Evolutionary conservation across 192 early-diverging fungal species (phyloP).

Genomic region (Coemansia sp.): DNA sequence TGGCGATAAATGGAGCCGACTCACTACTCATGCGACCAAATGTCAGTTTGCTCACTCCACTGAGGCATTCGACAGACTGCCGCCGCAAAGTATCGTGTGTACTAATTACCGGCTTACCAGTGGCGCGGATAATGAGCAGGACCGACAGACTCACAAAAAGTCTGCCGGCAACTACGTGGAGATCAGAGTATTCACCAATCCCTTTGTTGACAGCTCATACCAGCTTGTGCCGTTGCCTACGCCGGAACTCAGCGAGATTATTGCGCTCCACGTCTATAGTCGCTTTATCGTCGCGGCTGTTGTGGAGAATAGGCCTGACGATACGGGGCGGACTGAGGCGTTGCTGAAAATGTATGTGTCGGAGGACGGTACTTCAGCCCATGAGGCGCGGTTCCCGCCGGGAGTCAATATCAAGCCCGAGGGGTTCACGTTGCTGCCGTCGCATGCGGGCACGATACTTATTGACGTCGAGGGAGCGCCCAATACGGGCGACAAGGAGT

Average conservation of each 20-base stretch:
- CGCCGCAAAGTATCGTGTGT: constrained; percentile 76
- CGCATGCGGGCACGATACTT: constrained; percentile 73
- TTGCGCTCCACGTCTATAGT: constrained; percentile 34
- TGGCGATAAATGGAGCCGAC: constrained; percentile 67
- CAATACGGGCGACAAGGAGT: constrained; percentile 39
- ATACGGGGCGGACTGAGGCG: constrained; percentile 17
- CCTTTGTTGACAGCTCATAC: constrained; percentile 19
- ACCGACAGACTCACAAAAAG: constrained; percentile 23
- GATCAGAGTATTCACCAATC: constrained; percentile 57
- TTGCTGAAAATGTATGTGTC: constrained; percentile 71
- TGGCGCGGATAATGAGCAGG: constrained; percentile 53
- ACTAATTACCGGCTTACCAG: constrained; percentile 61
- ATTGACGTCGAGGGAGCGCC: constrained; percentile 72
- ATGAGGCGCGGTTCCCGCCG: constrained; percentile 82
- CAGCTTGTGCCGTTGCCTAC: constrained; percentile 16
- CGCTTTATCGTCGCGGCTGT: constrained; percentile 47
- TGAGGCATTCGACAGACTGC: constrained; percentile 58
- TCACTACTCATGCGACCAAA: constrained; percentile 82
- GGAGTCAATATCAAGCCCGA: constrained; percentile 68
- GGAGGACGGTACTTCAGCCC: constrained; percentile 70
- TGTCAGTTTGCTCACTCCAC: constrained; percentile 74
- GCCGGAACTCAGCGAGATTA: constrained; percentile 23
- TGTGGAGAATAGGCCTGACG: constrained; percentile 13
- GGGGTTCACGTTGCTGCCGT: constrained; percentile 85
- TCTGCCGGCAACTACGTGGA: constrained; percentile 65